Evolutionary conservation across 345 rosid species (phyloP).

Genomic region (Lepidium sativum): DNA sequence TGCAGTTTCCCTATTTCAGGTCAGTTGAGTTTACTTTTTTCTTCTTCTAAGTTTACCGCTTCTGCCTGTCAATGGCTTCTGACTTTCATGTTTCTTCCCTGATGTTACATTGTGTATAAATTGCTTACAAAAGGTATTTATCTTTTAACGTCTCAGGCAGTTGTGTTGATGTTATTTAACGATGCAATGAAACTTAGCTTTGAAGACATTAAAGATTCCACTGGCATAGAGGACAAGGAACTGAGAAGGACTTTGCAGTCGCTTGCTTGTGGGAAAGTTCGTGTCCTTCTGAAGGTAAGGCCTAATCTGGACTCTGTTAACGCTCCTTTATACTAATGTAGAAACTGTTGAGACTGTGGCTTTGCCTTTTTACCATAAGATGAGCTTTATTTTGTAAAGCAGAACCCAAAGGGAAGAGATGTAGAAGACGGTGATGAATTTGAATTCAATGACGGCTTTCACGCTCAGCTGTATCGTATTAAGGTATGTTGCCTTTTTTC

Average conservation of each 20-base stretch:
- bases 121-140: conserved; percentile 2
- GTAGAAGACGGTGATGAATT: conserved; percentile 89
- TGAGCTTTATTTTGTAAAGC: conserved; percentile 1
- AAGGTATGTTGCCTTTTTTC: conserved; percentile 39
- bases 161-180: conserved; percentile 91
- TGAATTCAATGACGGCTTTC: conserved; percentile 67
- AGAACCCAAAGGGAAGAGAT: conserved; percentile 92
- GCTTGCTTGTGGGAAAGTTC: conserved; percentile 95
- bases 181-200: conserved; percentile 87
- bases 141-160: conserved; percentile 49
- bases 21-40: conserved; percentile 23
- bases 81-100: neutral
- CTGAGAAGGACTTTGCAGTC: conserved; percentile 91
- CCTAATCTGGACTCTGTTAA: neutral
- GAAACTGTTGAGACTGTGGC: neutral
- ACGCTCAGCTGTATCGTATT: conserved; percentile 78
- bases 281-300: conserved; percentile 82
- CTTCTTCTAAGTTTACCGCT: neutral
- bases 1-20: conserved; percentile 97
- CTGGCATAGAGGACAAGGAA: conserved; percentile 93
- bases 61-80: neutral
- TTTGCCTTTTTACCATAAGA: neutral
- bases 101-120: neutral
- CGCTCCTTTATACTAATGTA: neutral
- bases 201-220: conserved; percentile 86